Percentiles rank a stretch among this genome's conserved stretches.
phyloP scores from a whole-genome alignment of 257 asterid genomes.

The Voacanga thouarsii region DNA sequence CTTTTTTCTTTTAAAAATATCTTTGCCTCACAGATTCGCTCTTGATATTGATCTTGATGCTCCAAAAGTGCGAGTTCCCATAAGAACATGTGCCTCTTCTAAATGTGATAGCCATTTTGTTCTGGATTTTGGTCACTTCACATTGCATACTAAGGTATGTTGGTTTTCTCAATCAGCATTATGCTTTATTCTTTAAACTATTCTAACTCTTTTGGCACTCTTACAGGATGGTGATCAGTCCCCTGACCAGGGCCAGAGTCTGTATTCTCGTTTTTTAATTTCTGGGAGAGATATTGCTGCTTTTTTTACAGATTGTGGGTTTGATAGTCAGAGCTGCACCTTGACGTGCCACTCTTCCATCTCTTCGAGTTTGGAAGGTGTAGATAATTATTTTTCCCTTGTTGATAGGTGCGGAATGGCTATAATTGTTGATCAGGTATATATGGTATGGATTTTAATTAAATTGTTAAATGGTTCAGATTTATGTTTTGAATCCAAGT shows the following conservation, averaged over 20 bases:
- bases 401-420: conserved; percentile 92
- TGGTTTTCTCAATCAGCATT: conserved; percentile 7
- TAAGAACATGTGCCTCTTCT: conserved; percentile 47
- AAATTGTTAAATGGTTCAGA: background rate
- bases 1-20: background rate
- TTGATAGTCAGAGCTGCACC: conserved; percentile 44
- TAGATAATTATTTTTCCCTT: conserved; percentile 56
- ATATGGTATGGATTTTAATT: background rate
- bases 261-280: conserved; percentile 83
- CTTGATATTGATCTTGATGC: conserved; percentile 99
- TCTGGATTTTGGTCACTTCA: conserved; percentile 94
- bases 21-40: conserved; percentile 60
- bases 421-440: conserved; percentile 94
- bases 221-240: conserved; percentile 62
- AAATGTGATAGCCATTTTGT: conserved; percentile 71
- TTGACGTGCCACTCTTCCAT: conserved; percentile 52
- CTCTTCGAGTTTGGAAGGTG: conserved; percentile 52
- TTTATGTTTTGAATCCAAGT: conserved; percentile 8
- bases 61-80: conserved; percentile 95
- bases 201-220: conserved; percentile 22
- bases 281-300: conserved; percentile 98
- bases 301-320: conserved; percentile 65
- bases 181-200: conserved; percentile 15
- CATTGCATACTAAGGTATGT: conserved; percentile 80
- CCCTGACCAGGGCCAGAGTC: conserved; percentile 59